phyloP scores from a whole-genome alignment of 306 rosid species.

The Vachellia collinsii region DNA sequence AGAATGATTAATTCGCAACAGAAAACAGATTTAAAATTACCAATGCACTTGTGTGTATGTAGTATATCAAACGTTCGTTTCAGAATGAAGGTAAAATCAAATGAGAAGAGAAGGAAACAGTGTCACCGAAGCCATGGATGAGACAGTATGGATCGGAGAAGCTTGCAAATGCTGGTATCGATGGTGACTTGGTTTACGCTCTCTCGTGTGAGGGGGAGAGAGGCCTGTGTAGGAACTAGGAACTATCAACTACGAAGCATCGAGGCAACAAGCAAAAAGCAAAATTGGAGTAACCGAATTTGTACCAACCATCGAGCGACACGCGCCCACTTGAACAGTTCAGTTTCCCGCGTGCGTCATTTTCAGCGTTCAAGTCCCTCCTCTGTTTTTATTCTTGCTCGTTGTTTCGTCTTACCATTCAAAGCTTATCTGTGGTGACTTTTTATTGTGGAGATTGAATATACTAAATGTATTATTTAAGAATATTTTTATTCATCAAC shows the following conservation, averaged over 20 bases:
- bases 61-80: neutral
- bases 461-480: too few relatives aligned
- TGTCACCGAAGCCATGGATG: slow-evolving; percentile 66
- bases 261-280: neutral
- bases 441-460: too few relatives aligned
- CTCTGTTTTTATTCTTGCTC: neutral
- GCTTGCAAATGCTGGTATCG: slow-evolving; percentile 22
- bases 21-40: neutral
- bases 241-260: too few relatives aligned
- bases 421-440: neutral
- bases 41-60: neutral
- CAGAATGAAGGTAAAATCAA: neutral
- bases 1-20: slow-evolving; percentile 20
- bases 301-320: neutral
- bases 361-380: neutral
- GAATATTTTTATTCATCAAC: too few relatives aligned
- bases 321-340: neutral
- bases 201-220: neutral
- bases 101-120: neutral
- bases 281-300: neutral
- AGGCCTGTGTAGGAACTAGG: neutral
- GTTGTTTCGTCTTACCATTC: neutral
- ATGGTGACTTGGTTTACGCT: slow-evolving; percentile 1
- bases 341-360: neutral
- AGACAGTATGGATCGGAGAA: slow-evolving; percentile 2